Evolutionary conservation across 352 stramenopile species (phyloP).

Genomic region (Pythium rhizo-oryzae): DNA sequence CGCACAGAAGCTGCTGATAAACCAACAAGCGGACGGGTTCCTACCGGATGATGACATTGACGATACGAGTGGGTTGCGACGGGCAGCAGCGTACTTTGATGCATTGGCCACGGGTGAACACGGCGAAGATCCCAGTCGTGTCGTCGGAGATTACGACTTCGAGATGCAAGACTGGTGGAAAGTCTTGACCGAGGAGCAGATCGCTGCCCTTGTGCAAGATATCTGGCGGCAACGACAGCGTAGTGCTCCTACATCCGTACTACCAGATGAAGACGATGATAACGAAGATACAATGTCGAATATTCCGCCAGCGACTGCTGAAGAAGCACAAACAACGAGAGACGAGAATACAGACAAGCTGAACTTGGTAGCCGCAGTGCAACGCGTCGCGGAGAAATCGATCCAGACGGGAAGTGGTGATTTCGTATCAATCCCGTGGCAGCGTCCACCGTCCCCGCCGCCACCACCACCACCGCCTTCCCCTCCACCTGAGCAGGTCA

Average conservation of each 20-base stretch:
- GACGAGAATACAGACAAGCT: neutral
- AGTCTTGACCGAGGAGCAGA: constrained; percentile 30
- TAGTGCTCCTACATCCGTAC: no score
- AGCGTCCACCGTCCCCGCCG: constrained; percentile 6
- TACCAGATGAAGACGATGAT: neutral
- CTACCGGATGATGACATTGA: constrained; percentile 8
- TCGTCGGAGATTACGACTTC: neutral
- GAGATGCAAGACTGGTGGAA: constrained; percentile 26
- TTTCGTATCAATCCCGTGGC: neutral
- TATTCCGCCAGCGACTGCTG: neutral
- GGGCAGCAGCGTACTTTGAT: constrained; percentile 26
- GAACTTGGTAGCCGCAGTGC: neutral
- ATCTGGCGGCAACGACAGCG: constrained; percentile 18
- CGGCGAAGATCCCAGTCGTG: neutral
- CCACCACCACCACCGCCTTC: neutral
- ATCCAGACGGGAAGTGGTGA: constrained; percentile 34
- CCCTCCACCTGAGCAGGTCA: neutral
- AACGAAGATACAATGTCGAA: neutral
- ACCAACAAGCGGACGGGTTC: neutral
- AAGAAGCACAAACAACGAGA: neutral
- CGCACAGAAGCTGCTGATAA: constrained; percentile 7
- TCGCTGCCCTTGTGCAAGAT: constrained; percentile 23
- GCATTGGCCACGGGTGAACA: neutral
- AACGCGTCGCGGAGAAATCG: constrained; percentile 27
- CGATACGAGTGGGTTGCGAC: constrained; percentile 23